Conservation (phyloP, 306 rosid genomes). For the Sicyos baderoa region DNA sequence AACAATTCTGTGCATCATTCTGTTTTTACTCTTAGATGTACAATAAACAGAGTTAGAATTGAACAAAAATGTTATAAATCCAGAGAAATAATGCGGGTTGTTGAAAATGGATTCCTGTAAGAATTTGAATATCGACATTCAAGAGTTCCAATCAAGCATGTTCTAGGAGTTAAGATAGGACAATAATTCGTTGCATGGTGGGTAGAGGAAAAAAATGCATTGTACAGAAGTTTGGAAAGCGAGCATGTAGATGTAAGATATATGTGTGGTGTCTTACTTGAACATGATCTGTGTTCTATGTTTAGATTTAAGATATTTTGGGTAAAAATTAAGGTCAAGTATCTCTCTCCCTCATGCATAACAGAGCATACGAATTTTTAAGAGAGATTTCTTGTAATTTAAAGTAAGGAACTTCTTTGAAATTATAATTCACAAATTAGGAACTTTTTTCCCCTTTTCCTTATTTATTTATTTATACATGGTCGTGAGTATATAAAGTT, state of each 20-base stretch:
- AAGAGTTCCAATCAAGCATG: not conserved
- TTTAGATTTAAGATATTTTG: not conserved
- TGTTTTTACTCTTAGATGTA: not conserved
- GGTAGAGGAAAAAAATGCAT: not conserved
- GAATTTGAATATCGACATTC: constrained; percentile 1
- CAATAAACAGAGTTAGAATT: not conserved
- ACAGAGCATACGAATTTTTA: not conserved
- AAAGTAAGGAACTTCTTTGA: not conserved
- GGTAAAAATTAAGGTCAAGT: not conserved
- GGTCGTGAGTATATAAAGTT: not conserved
- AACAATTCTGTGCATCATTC: not conserved
- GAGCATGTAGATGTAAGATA: not conserved
- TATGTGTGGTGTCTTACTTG: not conserved
- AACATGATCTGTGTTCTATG: not conserved
- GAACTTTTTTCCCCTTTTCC: not conserved
- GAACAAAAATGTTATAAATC: not conserved
- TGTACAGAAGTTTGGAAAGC: not conserved
- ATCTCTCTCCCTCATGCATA: not conserved
- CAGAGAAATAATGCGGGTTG: not conserved
- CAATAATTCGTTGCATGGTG: not conserved
- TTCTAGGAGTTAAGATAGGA: not conserved
- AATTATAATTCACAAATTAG: not conserved
- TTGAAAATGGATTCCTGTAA: not conserved
- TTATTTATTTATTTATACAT: not conserved
- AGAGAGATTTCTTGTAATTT: not conserved